phyloP scores from a whole-genome alignment of 257 asterid genomes.

The Nicotiana tomentosiformis region DNA sequence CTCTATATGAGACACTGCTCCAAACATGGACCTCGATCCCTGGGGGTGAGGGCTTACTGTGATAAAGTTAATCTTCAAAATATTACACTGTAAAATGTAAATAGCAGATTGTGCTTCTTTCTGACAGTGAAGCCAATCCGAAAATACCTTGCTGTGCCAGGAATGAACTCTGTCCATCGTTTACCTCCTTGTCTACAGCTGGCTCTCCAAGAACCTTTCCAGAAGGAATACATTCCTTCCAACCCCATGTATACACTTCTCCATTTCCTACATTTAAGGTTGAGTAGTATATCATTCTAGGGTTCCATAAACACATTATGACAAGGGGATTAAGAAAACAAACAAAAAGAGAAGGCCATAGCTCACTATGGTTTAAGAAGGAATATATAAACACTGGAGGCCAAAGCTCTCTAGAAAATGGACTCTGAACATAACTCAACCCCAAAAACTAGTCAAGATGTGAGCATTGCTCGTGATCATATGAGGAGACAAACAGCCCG shows the following conservation, averaged over 20 bases:
- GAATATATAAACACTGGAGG: neutral
- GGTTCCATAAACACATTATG: neutral
- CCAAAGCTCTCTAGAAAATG: neutral
- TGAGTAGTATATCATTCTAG: constrained; percentile 7
- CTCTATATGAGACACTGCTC: constrained; percentile 35
- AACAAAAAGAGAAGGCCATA: neutral
- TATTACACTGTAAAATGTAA: constrained; percentile 33
- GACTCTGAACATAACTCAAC: neutral
- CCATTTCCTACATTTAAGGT: constrained; percentile 56
- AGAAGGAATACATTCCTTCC: constrained; percentile 98
- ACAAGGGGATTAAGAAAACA: neutral
- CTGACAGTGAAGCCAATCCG: constrained; percentile 18
- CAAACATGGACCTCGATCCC: constrained; percentile 57
- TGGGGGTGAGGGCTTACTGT: constrained; percentile 77
- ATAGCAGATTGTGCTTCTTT: constrained; percentile 24
- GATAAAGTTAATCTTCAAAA: constrained; percentile 39
- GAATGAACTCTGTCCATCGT: constrained; percentile 42
- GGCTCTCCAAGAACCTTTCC: constrained; percentile 69
- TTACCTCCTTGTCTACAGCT: constrained; percentile 51
- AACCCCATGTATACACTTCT: constrained; percentile 96
- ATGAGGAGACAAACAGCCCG: neutral
- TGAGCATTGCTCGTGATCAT: neutral
- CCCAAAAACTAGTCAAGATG: neutral
- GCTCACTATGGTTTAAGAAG: neutral
- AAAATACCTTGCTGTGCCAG: constrained; percentile 60